Conservation (phyloP, 202 grass and related monocot genomes). For the Saccharum hybrid region DNA sequence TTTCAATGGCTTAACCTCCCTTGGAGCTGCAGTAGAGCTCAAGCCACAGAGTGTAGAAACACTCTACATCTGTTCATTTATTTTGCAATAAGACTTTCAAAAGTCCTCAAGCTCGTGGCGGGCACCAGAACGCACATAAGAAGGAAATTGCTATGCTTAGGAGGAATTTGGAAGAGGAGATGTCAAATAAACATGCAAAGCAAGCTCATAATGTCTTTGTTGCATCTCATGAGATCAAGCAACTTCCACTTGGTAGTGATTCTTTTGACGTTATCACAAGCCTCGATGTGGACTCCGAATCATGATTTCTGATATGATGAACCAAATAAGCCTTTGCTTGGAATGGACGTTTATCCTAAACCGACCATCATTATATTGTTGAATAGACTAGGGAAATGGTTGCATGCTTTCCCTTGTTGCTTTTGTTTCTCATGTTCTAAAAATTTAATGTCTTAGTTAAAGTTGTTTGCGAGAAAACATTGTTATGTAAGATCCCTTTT, state of each 20-base stretch:
- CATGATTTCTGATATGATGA: not conserved
- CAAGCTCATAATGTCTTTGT: not conserved
- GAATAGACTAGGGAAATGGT: not conserved
- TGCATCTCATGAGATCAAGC: not conserved
- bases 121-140: slow-evolving; percentile 39
- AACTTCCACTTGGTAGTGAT: not conserved
- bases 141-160: slow-evolving; percentile 16
- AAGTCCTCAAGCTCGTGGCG: slow-evolving; percentile 31
- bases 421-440: slow-evolving; percentile 6
- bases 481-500: not conserved
- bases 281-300: not conserved
- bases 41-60: not conserved
- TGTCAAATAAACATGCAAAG: slow-evolving; percentile 1
- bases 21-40: not conserved
- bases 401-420: not conserved
- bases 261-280: not conserved
- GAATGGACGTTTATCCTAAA: not conserved
- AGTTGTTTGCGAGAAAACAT: not conserved
- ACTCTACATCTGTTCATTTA: slow-evolving; percentile 32
- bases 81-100: slow-evolving; percentile 19
- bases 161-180: slow-evolving; percentile 15
- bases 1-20: slow-evolving; percentile 8
- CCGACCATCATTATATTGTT: not conserved
- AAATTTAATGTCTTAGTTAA: not conserved
- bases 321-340: not conserved